Base-by-base conservation (phyloP, 2,329 filamentous ascomycete genomes). In the Lecanicillium sp. region DNA sequence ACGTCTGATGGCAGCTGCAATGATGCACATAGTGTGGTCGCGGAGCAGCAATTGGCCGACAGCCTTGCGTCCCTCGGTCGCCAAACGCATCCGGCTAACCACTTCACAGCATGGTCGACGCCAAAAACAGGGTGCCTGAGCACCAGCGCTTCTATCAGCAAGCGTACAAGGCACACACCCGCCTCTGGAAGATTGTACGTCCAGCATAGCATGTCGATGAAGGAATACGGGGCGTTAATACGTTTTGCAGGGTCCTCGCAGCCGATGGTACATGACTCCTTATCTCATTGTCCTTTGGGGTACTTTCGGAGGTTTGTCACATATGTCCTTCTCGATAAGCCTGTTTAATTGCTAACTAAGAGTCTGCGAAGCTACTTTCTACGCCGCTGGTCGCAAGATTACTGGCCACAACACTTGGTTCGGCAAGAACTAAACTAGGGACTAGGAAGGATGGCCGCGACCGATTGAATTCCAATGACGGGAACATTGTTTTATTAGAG, bases 361-460 rank as follows among this genome's bases (percentile, higher is more conserved):
- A 39, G 13, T 39, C 32, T 15, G 32, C 14, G 37, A 48, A 79
- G 74, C 64, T 39, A 58, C 65, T 49, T 66, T 86, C 65, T 90
- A 84, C 70, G 82, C 81, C 68, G 80, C 84, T 69, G 66, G 72
- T 60, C 82, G 85, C 59, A 79, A 84, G 69, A 67, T 84, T 48
- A 59, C 80, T 46, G 85, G 85, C 55, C 77, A 89, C 73, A 89
- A 87, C 76, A 86, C 80, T 46, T 88, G 80, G 79, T 85, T 78
- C 54, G 66, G 71, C 57, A 71, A 75, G 62, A 56, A 65, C 49
- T 78, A 72, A 55, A 40, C 31, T 17, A 41, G 38, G 22, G 7
- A 25, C 22, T 25, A 7, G 6, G 7, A 7, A 25, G 22, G 11
- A 25, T 7, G 11, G 6, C 7, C 11, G 11, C 22, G 11, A 11